These are phyloP conservation scores for Neurospora intermedia DNA, from an alignment of 495 filamentous ascomycete genomes.

Conservation along the genomic window DNA sequence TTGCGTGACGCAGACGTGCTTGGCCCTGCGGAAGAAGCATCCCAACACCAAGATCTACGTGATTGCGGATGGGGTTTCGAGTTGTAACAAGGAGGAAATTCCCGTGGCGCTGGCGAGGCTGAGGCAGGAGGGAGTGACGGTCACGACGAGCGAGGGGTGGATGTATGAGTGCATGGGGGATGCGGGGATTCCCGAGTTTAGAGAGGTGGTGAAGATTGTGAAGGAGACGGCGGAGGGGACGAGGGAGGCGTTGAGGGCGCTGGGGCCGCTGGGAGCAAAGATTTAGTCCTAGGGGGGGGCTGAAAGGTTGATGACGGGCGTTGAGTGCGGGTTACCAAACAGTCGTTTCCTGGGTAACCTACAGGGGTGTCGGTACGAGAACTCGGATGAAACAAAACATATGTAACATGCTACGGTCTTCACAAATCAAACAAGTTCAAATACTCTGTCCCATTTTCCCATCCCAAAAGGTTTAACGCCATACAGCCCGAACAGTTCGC, in stretches of 20 bases:
- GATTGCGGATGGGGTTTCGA: conserved; percentile 83
- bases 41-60: conserved; percentile 73
- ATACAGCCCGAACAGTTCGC: not conserved
- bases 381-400: not conserved
- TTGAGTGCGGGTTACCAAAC: not conserved
- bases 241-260: conserved; percentile 48
- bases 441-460: not conserved
- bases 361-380: not conserved
- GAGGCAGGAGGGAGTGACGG: conserved; percentile 60
- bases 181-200: conserved; percentile 67
- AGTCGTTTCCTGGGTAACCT: not conserved
- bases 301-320: not conserved
- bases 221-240: conserved; percentile 65
- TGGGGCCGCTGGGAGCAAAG: conserved; percentile 18
- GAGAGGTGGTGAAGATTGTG: conserved; percentile 58
- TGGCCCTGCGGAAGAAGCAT: conserved; percentile 56
- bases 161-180: conserved; percentile 91
- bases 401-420: not conserved
- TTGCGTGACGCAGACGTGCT: conserved; percentile 83
- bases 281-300: not conserved
- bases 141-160: conserved; percentile 86
- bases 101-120: conserved; percentile 67
- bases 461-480: not conserved
- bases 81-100: conserved; percentile 72
- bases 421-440: not conserved